phyloP scores from a whole-genome alignment of 768 basidiomycete species.

The Cystoderma amianthinum region DNA sequence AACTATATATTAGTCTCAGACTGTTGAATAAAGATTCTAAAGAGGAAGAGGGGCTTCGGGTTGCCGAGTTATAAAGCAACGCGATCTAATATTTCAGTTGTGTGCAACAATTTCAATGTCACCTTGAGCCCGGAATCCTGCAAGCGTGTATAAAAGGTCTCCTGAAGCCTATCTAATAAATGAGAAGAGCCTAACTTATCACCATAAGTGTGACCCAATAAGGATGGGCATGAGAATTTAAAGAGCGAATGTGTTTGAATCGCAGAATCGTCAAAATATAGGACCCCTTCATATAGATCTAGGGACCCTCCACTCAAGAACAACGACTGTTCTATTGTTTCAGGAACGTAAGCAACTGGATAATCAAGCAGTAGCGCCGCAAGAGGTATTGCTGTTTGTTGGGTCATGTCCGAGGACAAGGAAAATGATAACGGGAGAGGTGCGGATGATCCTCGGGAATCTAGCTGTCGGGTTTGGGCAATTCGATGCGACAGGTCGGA shows the following conservation, averaged over 20 bases:
- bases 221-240: slow-evolving; percentile 52
- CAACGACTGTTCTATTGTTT: slow-evolving; percentile 13
- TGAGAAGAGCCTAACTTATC: slow-evolving; percentile 11
- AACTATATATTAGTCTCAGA: no score
- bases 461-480: not conserved
- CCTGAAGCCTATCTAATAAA: slow-evolving; percentile 21
- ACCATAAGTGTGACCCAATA: slow-evolving; percentile 12
- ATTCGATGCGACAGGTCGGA: not conserved
- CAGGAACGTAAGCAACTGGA: slow-evolving; percentile 43
- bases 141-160: slow-evolving; percentile 26
- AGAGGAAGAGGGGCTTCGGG: no score
- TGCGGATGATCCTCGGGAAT: not conserved
- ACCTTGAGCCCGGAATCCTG: slow-evolving; percentile 11
- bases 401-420: slow-evolving; percentile 17
- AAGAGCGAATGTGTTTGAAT: slow-evolving; percentile 28
- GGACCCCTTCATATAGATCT: slow-evolving; percentile 41
- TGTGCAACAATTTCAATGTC: slow-evolving; percentile 21
- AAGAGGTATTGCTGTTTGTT: slow-evolving; percentile 35
- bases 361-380: slow-evolving; percentile 59
- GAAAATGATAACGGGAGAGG: slow-evolving; percentile 13
- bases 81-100: slow-evolving; percentile 32
- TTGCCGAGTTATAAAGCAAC: slow-evolving; percentile 43
- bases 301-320: slow-evolving; percentile 42
- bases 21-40: no score
- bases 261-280: slow-evolving; percentile 9